Conservation (phyloP, 805 yeast genomes). For the Zygotorulaspora chibaensis region DNA sequence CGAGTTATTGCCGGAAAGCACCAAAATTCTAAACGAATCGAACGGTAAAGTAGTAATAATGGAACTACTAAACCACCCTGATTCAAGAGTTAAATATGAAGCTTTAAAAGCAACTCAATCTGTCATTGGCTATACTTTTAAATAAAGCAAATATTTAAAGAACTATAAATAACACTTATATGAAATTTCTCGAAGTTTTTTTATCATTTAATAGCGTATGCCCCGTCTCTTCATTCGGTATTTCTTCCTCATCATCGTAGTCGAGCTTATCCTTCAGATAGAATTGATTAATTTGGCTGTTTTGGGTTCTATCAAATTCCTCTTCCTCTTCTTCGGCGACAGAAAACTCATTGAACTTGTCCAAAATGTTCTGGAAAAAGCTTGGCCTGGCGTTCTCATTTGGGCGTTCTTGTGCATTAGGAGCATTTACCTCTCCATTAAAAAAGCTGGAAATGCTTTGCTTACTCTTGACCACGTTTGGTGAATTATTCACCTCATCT, state of each 20-base stretch:
- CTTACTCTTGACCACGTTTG: constrained; percentile 19
- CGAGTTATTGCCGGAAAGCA: constrained; percentile 57
- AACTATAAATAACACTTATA: not conserved
- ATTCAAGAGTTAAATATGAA: constrained; percentile 87
- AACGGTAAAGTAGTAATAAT: constrained; percentile 77
- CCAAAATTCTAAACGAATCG: constrained; percentile 46
- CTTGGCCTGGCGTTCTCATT: not conserved
- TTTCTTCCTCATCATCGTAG: constrained; percentile 25
- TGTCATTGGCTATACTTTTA: constrained; percentile 78
- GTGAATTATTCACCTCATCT: constrained; percentile 22
- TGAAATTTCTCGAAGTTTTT: not conserved
- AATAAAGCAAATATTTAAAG: constrained; percentile 18
- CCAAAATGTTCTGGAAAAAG: constrained; percentile 20
- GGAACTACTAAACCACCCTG: constrained; percentile 74
- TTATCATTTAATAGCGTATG: constrained; percentile 9
- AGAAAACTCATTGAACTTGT: constrained; percentile 33
- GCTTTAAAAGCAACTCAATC: constrained; percentile 95
- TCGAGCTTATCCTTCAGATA: constrained; percentile 27
- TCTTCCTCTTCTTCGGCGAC: constrained; percentile 31
- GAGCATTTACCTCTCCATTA: constrained; percentile 4
- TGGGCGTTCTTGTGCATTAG: not conserved
- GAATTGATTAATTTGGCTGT: constrained; percentile 17
- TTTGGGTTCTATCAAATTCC: constrained; percentile 25
- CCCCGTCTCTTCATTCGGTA: constrained; percentile 11
- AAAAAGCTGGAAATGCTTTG: constrained; percentile 25